phyloP scores from a whole-genome alignment of 257 asterid species.

The Ilex asprella region DNA sequence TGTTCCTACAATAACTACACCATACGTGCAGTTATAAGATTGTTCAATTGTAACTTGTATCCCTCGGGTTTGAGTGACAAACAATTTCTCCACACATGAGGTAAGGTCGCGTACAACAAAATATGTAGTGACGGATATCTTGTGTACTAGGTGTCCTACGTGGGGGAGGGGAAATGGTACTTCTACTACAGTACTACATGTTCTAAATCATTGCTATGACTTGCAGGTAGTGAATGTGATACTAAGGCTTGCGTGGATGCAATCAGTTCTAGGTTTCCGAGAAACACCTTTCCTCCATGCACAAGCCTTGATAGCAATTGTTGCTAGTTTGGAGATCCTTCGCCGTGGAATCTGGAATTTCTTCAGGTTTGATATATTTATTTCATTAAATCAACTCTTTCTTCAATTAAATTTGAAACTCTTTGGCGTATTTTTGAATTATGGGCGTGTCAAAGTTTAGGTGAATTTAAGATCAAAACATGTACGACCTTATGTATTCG shows the following conservation, averaged over 20 bases:
- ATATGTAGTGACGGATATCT: too few relatives aligned
- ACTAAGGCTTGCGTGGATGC: constrained; percentile 90
- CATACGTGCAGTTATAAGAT: too few relatives aligned
- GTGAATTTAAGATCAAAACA: too few relatives aligned
- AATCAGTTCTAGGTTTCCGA: constrained; percentile 51
- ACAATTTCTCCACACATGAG: not conserved
- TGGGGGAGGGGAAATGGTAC: too few relatives aligned
- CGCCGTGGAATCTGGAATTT: constrained; percentile 92
- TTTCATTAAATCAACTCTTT: not conserved
- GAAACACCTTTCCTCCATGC: constrained; percentile 40
- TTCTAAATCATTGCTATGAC: not conserved
- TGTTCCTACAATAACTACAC: not conserved
- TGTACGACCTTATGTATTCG: too few relatives aligned
- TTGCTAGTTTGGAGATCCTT: constrained; percentile 71
- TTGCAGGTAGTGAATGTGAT: constrained; percentile 58
- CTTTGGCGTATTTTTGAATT: too few relatives aligned
- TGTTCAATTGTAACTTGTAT: too few relatives aligned
- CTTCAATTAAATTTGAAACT: too few relatives aligned
- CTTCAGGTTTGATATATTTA: constrained; percentile 48
- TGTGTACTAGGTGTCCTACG: too few relatives aligned
- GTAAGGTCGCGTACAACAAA: too few relatives aligned
- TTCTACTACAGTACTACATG: too few relatives aligned
- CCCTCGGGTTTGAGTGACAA: not conserved
- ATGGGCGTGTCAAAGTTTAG: too few relatives aligned
- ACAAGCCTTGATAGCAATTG: constrained; percentile 44